These are phyloP conservation scores for Seiridium cupressi DNA, from an alignment of 2,329 filamentous ascomycete species.

Conservation along the genomic window DNA sequence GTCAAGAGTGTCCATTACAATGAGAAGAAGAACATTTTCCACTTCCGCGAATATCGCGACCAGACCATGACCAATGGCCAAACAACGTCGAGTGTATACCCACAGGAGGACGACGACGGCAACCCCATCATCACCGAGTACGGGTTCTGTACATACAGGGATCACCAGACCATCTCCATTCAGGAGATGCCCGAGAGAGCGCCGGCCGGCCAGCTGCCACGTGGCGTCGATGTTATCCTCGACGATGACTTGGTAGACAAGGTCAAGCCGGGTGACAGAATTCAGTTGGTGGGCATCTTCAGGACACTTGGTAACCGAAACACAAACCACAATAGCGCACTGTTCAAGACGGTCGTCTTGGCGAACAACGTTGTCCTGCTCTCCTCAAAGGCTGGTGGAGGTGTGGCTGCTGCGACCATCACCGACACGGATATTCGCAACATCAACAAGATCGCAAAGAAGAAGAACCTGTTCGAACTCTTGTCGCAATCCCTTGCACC, in stretches of 20 bases:
- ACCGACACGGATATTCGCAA: conserved; percentile 97
- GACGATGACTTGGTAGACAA: conserved; percentile 95
- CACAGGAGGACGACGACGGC: conserved; percentile 87
- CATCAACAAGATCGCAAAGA: conserved; percentile 96
- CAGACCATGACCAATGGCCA: conserved; percentile 96
- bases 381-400: conserved; percentile 93
- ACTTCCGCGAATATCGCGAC: conserved; percentile 87
- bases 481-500: conserved; percentile 92
- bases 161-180: conserved; percentile 96
- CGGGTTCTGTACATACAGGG: conserved; percentile 90
- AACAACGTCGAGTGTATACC: conserved; percentile 88
- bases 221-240: conserved; percentile 92
- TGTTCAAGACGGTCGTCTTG: conserved; percentile 91
- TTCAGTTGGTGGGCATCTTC: conserved; percentile 96
- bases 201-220: conserved; percentile 89
- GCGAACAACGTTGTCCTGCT: conserved; percentile 94
- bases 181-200: conserved; percentile 99
- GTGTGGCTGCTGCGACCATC: conserved; percentile 86
- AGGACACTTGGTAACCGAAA: conserved; percentile 93
- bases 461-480: conserved; percentile 88
- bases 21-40: conserved; percentile 80
- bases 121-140: conserved; percentile 95
- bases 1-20: conserved; percentile 98
- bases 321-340: conserved; percentile 82
- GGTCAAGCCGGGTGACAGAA: conserved; percentile 92